These are phyloP conservation scores for Ilyonectria sp. DNA, from an alignment of 2,329 filamentous ascomycete species.

Conservation along the genomic window DNA sequence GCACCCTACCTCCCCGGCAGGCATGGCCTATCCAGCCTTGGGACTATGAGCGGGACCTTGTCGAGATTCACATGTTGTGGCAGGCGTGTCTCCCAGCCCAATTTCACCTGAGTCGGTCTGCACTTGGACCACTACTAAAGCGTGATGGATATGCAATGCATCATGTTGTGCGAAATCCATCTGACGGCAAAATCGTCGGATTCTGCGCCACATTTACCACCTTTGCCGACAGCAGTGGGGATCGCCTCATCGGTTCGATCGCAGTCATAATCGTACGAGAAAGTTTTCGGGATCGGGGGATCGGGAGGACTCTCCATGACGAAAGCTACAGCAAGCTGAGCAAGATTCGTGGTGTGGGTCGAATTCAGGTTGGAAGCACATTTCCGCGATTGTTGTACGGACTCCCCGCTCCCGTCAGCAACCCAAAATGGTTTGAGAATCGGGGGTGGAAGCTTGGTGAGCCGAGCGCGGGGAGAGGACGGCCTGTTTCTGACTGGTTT, in stretches of 20 bases:
- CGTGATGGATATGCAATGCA: conserved; percentile 71
- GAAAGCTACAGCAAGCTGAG: conserved; percentile 65
- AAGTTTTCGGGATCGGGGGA: conserved; percentile 63
- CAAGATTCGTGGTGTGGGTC: conserved; percentile 66
- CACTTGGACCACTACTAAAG: conserved; percentile 63
- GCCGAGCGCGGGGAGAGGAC: conserved; percentile 61
- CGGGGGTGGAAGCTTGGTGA: conserved; percentile 68
- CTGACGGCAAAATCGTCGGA: conserved; percentile 60
- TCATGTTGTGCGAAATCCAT: conserved; percentile 67
- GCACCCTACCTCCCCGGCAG: conserved; percentile 45
- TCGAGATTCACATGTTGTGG: conserved; percentile 64
- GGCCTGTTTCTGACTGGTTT: conserved; percentile 68
- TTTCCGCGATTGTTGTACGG: conserved; percentile 73
- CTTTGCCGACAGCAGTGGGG: conserved; percentile 67
- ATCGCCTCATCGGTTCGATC: conserved; percentile 69
- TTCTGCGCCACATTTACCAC: conserved; percentile 75
- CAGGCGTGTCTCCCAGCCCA: conserved; percentile 57
- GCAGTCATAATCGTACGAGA: conserved; percentile 68
- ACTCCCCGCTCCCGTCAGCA: conserved; percentile 60
- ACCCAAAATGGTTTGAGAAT: conserved; percentile 67
- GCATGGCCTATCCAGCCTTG: conserved; percentile 61
- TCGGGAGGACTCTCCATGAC: conserved; percentile 68
- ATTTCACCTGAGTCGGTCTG: conserved; percentile 61
- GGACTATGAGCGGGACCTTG: conserved; percentile 57
- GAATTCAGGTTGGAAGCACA: conserved; percentile 70